Evolutionary conservation across 2,329 filamentous ascomycete genomes (phyloP).

Genomic region (Fusarium dimerum): DNA sequence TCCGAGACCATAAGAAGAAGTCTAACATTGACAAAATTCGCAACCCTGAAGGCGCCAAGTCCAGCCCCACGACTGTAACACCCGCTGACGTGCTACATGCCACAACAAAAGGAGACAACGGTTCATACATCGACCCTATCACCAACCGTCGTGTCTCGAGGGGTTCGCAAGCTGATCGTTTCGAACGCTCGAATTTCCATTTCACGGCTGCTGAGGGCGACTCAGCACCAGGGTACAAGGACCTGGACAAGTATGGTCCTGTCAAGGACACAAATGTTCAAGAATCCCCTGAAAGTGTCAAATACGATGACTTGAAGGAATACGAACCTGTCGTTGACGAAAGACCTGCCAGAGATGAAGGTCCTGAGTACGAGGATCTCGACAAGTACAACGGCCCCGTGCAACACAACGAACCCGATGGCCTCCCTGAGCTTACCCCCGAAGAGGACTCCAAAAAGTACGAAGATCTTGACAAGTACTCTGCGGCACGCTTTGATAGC

Average conservation of each 20-base stretch:
- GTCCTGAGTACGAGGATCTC: constrained; percentile 38
- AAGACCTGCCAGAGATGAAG: constrained; percentile 24
- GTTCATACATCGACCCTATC: constrained; percentile 54
- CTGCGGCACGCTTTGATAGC: constrained; percentile 30
- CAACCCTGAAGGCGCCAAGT: constrained; percentile 36
- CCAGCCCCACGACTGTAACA: constrained; percentile 31
- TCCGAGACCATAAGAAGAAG: constrained; percentile 35
- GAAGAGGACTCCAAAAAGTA: constrained; percentile 37
- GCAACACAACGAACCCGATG: constrained; percentile 32
- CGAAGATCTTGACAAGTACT: constrained; percentile 39
- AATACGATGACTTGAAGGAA: constrained; percentile 36
- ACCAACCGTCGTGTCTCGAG: constrained; percentile 54
- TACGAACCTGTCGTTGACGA: constrained; percentile 39
- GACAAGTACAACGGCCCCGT: constrained; percentile 39
- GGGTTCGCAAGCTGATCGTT: constrained; percentile 28
- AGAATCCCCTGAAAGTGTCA: constrained; percentile 10
- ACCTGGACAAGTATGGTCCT: constrained; percentile 40
- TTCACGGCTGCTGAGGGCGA: constrained; percentile 19
- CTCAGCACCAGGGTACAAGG: constrained; percentile 33
- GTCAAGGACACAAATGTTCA: constrained; percentile 28
- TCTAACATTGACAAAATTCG: constrained; percentile 24
- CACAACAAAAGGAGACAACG: constrained; percentile 20
- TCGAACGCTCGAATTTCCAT: constrained; percentile 34
- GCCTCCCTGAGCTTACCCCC: constrained; percentile 17
- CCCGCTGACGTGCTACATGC: constrained; percentile 27